A percentile compares a stretch with the other conserved stretches of the same genome.
phyloP scores from a whole-genome alignment of 805 yeast species.

The Tetrapisispora fleetii region DNA sequence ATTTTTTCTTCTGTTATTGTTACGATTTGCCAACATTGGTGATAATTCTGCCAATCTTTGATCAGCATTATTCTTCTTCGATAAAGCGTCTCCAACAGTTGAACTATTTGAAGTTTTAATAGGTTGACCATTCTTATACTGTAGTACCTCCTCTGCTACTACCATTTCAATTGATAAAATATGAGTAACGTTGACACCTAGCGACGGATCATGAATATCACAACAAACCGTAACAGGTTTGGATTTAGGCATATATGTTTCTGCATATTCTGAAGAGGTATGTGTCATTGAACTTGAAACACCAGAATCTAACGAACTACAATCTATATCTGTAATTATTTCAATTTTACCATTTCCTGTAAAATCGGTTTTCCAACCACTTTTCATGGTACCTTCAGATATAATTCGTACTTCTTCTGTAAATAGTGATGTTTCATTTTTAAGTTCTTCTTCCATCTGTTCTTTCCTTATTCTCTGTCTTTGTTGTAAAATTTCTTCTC shows the following conservation, averaged over 20 bases:
- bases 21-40: slow-evolving; percentile 34
- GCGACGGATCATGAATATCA: slow-evolving; percentile 70
- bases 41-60: slow-evolving; percentile 37
- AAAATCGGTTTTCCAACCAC: slow-evolving; percentile 95
- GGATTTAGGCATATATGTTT: slow-evolving; percentile 17
- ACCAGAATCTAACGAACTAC: slow-evolving; percentile 48
- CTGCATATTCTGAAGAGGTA: slow-evolving; percentile 33
- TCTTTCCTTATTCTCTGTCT: slow-evolving; percentile 26
- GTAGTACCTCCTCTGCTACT: slow-evolving; percentile 82
- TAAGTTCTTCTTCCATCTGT: slow-evolving; percentile 24
- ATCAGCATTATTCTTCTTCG: slow-evolving; percentile 18
- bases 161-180: slow-evolving; percentile 74
- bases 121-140: slow-evolving; percentile 29
- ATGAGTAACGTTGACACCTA: slow-evolving; percentile 72
- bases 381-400: slow-evolving; percentile 68
- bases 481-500: slow-evolving; percentile 25
- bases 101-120: slow-evolving; percentile 5
- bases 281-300: slow-evolving; percentile 37
- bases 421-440: slow-evolving; percentile 37
- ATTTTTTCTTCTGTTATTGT: slow-evolving; percentile 3
- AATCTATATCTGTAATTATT: slow-evolving; percentile 59
- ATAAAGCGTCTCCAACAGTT: background rate
- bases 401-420: slow-evolving; percentile 68
- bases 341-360: slow-evolving; percentile 70
- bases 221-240: slow-evolving; percentile 49